Evolutionary conservation across 441 rosid species (phyloP).

Genomic region (Eruca vesicaria): DNA sequence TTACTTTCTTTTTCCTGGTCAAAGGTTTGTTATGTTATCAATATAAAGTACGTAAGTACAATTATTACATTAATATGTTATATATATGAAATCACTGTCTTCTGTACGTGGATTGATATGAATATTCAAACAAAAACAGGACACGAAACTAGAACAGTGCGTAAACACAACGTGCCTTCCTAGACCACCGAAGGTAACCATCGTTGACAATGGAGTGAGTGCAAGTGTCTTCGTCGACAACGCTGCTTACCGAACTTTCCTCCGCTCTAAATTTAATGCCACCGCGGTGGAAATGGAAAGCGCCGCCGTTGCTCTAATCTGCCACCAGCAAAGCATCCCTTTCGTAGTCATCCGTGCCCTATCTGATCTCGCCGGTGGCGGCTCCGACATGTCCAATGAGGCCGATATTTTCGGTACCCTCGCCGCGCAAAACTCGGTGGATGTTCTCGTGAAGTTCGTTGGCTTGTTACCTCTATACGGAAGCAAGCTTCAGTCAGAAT

Average conservation of each 20-base stretch:
- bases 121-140: conserved; percentile 31
- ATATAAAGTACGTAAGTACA: background rate
- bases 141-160: conserved; percentile 41
- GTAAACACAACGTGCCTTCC: conserved; percentile 67
- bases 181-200: conserved; percentile 46
- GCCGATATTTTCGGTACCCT: conserved; percentile 44
- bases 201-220: conserved; percentile 52
- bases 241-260: conserved; percentile 49
- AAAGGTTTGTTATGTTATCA: background rate
- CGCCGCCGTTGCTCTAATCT: conserved; percentile 59
- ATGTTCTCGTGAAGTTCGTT: conserved; percentile 43
- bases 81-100: background rate
- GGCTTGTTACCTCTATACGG: conserved; percentile 26
- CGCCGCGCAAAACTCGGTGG: conserved; percentile 57
- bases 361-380: conserved; percentile 72
- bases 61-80: too few species aligned
- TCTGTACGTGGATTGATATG: background rate
- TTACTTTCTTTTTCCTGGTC: too few species aligned
- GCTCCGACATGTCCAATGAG: conserved; percentile 58
- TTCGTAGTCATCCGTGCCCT: conserved; percentile 58
- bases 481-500: background rate
- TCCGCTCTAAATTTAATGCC: conserved; percentile 53
- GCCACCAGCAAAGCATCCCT: conserved; percentile 48
- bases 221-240: conserved; percentile 56
- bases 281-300: conserved; percentile 73